These are phyloP conservation scores for Pogostemon cablin DNA, from an alignment of 257 asterid species.

Conservation along the genomic window DNA sequence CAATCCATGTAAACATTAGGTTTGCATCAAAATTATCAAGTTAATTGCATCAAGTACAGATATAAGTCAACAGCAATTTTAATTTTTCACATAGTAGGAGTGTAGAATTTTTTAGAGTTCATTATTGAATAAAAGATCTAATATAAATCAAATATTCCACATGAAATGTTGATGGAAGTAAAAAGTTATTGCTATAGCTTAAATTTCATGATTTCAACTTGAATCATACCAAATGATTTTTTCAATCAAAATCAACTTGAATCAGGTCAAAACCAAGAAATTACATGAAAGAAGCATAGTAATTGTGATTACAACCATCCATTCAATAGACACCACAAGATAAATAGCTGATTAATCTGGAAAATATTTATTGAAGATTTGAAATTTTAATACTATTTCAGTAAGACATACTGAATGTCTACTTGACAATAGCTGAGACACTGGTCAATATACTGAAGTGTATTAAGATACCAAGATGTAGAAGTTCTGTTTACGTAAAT, in stretches of 20 bases:
- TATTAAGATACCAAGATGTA: constrained; percentile 12
- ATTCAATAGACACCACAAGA: constrained; percentile 1
- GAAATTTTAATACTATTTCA: constrained; percentile 1
- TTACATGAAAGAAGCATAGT: neutral
- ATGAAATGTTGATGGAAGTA: neutral
- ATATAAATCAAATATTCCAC: neutral
- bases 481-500: neutral
- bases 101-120: neutral
- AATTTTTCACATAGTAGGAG: constrained; percentile 5
- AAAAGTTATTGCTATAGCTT: constrained; percentile 3
- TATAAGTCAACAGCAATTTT: neutral
- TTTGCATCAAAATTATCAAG: constrained; percentile 6
- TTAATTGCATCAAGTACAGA: neutral
- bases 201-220: neutral
- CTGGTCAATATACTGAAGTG: constrained; percentile 8
- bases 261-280: neutral
- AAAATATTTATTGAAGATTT: neutral
- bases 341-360: neutral
- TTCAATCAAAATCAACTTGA: neutral
- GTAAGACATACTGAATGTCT: neutral
- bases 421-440: constrained; percentile 15
- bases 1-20: neutral
- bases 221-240: constrained; percentile 22
- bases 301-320: neutral
- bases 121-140: neutral